Evolutionary conservation across 2,329 filamentous ascomycete genomes (phyloP).

Genomic region (Fulvia fulva): DNA sequence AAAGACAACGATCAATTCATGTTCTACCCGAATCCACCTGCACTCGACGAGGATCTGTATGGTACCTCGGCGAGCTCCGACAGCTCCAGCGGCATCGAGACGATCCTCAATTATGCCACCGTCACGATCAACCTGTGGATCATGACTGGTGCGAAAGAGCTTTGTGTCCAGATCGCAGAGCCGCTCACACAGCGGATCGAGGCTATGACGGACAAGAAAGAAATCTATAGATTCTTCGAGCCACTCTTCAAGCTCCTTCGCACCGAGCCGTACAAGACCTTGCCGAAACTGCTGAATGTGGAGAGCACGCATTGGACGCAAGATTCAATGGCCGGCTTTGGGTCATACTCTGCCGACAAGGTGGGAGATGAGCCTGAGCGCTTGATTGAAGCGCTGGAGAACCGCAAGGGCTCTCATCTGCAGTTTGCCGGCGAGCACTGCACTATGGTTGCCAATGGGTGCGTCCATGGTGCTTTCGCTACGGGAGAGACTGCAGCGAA

Average conservation of each 20-base stretch:
- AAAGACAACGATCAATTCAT: conserved; percentile 47
- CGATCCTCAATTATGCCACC: conserved; percentile 42
- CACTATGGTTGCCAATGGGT: conserved; percentile 40
- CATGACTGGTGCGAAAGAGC: conserved; percentile 41
- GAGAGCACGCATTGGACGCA: conserved; percentile 45
- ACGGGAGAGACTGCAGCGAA: conserved; percentile 41
- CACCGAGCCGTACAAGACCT: conserved; percentile 43
- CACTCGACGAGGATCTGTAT: conserved; percentile 25
- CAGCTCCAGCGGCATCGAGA: conserved; percentile 31
- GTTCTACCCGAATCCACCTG: conserved; percentile 40
- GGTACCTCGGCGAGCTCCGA: conserved; percentile 26
- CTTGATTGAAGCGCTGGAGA: conserved; percentile 36
- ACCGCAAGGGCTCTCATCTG: conserved; percentile 35
- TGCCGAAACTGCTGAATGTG: conserved; percentile 38
- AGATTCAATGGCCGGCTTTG: conserved; percentile 43
- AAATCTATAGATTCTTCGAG: conserved; percentile 42
- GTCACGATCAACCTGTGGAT: conserved; percentile 45
- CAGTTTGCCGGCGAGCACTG: conserved; percentile 42
- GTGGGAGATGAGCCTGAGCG: conserved; percentile 41
- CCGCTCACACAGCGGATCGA: conserved; percentile 45
- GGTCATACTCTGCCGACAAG: conserved; percentile 44
- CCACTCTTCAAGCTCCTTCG: conserved; percentile 43
- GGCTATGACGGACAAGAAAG: conserved; percentile 38
- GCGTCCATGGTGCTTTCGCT: conserved; percentile 44
- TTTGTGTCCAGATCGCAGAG: conserved; percentile 44